These are phyloP conservation scores for Boletus patriciae DNA, from an alignment of 768 basidiomycete species.

Conservation along the genomic window DNA sequence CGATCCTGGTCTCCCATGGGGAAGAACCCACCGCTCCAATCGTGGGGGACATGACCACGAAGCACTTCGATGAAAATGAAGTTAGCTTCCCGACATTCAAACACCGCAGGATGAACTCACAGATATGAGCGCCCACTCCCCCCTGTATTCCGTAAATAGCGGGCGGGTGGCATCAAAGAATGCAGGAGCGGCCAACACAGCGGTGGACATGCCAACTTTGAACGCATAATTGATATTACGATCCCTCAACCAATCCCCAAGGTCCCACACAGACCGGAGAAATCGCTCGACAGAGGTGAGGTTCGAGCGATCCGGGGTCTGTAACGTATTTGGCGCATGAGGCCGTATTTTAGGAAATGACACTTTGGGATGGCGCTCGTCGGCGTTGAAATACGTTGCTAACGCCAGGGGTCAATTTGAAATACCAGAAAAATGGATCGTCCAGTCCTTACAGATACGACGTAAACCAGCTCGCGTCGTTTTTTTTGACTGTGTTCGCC, in stretches of 20 bases:
- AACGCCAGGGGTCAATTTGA: slow-evolving; percentile 5
- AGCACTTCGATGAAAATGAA: slow-evolving; percentile 51
- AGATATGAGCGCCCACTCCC: slow-evolving; percentile 96
- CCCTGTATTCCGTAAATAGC: slow-evolving; percentile 76
- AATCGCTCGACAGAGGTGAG: slow-evolving; percentile 62
- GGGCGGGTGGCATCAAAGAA: slow-evolving; percentile 80
- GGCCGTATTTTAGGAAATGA: slow-evolving; percentile 80
- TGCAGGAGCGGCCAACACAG: slow-evolving; percentile 82
- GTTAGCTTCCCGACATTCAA: slow-evolving; percentile 8
- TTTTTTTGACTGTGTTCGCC: slow-evolving; percentile 16
- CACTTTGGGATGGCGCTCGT: slow-evolving; percentile 49
- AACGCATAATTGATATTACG: slow-evolving; percentile 84
- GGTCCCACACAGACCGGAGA: slow-evolving; percentile 69
- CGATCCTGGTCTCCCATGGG: neutral
- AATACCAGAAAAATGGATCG: neutral
- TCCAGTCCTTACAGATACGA: slow-evolving; percentile 44
- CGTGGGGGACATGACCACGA: slow-evolving; percentile 88
- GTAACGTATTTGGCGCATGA: slow-evolving; percentile 83
- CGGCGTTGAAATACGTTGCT: slow-evolving; percentile 57
- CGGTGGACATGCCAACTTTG: slow-evolving; percentile 83
- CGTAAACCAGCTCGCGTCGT: slow-evolving; percentile 24
- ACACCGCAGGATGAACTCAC: slow-evolving; percentile 43
- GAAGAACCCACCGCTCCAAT: slow-evolving; percentile 69
- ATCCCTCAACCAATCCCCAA: slow-evolving; percentile 64
- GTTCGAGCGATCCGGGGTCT: slow-evolving; percentile 65